Evolutionary conservation across 352 stramenopile genomes (phyloP), one percentile per base, ranked within the genome.

Genomic region (Globisporangium okanoganense): DNA sequence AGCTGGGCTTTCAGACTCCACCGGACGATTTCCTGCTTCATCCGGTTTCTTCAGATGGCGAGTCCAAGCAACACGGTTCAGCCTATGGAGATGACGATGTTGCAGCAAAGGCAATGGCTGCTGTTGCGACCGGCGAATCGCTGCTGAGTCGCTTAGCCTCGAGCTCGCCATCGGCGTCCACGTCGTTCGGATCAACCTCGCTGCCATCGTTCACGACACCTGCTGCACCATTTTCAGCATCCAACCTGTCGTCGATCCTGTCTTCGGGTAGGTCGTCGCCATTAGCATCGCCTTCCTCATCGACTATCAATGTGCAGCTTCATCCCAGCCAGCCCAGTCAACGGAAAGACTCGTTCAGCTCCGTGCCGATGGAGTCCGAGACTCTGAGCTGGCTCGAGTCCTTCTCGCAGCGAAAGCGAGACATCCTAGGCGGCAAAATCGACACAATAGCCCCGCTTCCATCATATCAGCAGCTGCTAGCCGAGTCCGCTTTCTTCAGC

Each of bases 381-480:
- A 69, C 79, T 10, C 79, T 86, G 62, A 79, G 59, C 20, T 92
- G 83, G 83, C 62, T 92, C 4, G 74, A 81, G 41, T 60, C 67
- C 0, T 92, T 88, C 63, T 73, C 72, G 25, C 76, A 90, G 60
- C 76, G 81, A 7, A 90, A 90, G 62, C 67, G 71, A 45, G 71
- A 87, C 35, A 92, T 92, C 29, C 71, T 90, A 18, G 65, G 75
- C 31, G 65, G 55, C 51, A 61, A 44, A 14, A 68, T 73, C 52
- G 66, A 73, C 66, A 65, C 57, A 22, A 62, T 74, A 24, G 36
- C 29, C 18, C 44, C 45, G 3, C 33, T 50, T 58, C 13, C 40
- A 43, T 16, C 40, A 0, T 14, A 27, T 13, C 12, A 22, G 14
- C 36, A 31, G 7, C 13, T 29, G 10, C 18, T 40, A n/a, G 16